Percentiles rank a stretch among this genome's conserved stretches.
These are phyloP conservation scores for Zostera marina DNA, from an alignment of 116 monocot genomes.

Conservation along the genomic window DNA sequence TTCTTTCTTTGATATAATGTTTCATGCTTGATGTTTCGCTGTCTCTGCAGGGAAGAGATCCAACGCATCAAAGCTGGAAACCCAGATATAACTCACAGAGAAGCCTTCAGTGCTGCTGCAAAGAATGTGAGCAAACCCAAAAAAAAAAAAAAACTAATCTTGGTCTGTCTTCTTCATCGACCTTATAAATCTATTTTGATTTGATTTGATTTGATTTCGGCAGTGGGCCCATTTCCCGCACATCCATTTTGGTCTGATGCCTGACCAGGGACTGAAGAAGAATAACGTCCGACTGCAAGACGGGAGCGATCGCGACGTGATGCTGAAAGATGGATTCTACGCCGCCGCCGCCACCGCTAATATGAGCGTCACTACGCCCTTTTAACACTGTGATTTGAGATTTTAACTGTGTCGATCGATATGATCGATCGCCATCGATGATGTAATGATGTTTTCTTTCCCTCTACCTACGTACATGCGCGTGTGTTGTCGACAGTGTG, in stretches of 20 bases:
- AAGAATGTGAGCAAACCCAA: constrained; percentile 54
- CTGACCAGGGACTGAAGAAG: constrained; percentile 83
- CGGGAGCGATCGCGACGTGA: constrained; percentile 41
- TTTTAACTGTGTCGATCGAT: no score
- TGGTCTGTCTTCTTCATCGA: background rate
- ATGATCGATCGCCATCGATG: no score
- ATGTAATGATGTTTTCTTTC: no score
- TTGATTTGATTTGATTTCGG: no score
- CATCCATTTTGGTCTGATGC: constrained; percentile 98
- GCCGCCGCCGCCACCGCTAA: constrained; percentile 40
- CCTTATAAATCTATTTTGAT: no score
- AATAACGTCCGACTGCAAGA: constrained; percentile 45
- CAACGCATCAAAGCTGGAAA: constrained; percentile 99
- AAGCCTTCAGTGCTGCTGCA: constrained; percentile 99
- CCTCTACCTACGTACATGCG: no score
- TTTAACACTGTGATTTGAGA: constrained; percentile 14
- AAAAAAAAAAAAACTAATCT: background rate
- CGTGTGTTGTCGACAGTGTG: no score
- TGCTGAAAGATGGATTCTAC: constrained; percentile 85
- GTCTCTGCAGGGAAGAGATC: constrained; percentile 82
- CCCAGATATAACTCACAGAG: constrained; percentile 96
- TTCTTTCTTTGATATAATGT: background rate
- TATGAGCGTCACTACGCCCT: constrained; percentile 83
- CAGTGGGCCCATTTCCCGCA: constrained; percentile 99
- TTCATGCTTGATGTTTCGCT: background rate